phyloP scores from a whole-genome alignment of 495 filamentous ascomycete species.

The Tuber indicum region DNA sequence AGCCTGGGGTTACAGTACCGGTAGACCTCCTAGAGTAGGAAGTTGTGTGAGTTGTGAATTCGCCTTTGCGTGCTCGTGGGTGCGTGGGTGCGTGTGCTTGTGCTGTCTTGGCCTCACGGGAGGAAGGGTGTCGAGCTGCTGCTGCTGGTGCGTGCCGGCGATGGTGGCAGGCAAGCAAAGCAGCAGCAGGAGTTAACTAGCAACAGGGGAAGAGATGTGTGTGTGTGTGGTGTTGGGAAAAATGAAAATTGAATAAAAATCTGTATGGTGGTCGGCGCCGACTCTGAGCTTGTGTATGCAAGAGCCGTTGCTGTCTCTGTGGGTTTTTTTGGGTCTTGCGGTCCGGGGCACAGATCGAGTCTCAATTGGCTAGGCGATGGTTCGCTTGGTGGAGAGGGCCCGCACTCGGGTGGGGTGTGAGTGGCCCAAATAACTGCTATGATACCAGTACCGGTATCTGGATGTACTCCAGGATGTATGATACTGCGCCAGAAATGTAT shows the following conservation, averaged over 20 bases:
- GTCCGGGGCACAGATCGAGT: constrained; percentile 1
- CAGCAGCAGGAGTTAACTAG: neutral
- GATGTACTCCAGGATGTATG: neutral
- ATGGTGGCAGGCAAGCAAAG: neutral
- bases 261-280: neutral
- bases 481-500: too few species aligned
- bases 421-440: neutral
- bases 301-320: neutral
- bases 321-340: neutral
- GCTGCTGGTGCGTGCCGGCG: neutral
- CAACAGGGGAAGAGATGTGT: neutral
- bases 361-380: neutral
- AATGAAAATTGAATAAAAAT: too few species aligned
- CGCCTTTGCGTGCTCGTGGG: constrained; percentile 22
- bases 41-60: neutral
- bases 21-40: neutral
- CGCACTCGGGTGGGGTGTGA: neutral
- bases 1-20: neutral
- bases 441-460: neutral
- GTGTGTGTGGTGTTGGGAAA: too few species aligned
- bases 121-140: constrained; percentile 20
- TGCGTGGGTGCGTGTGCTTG: constrained; percentile 24
- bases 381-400: neutral
- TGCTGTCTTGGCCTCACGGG: constrained; percentile 34
- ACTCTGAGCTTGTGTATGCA: neutral